Conservation (phyloP, 441 rosid species). For the Manihot esculenta region DNA sequence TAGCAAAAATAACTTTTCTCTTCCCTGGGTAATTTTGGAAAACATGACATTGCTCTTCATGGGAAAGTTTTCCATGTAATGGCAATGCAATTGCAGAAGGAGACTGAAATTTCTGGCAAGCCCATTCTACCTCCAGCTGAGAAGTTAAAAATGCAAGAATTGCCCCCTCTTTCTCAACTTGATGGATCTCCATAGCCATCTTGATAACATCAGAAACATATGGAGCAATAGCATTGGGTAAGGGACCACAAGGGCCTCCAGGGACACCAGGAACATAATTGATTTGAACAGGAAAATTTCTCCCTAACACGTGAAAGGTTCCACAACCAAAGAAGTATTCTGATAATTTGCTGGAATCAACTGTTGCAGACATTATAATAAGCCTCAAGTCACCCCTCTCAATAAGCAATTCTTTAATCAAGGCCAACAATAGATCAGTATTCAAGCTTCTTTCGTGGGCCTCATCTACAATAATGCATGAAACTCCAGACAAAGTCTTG, state of each 20-base stretch:
- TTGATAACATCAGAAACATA: slow-evolving; percentile 64
- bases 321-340: slow-evolving; percentile 65
- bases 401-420: slow-evolving; percentile 60
- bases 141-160: slow-evolving; percentile 92
- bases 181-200: slow-evolving; percentile 58
- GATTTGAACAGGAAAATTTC: slow-evolving; percentile 80
- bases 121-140: slow-evolving; percentile 91
- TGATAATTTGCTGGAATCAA: slow-evolving; percentile 76
- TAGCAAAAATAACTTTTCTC: slow-evolving; percentile 84
- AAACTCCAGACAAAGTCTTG: slow-evolving; percentile 65
- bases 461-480: slow-evolving; percentile 83
- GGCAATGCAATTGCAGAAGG: slow-evolving; percentile 65
- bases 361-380: slow-evolving; percentile 95
- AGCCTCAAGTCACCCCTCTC: slow-evolving; percentile 65
- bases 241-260: slow-evolving; percentile 33
- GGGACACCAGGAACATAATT: slow-evolving; percentile 51
- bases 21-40: slow-evolving; percentile 57
- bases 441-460: slow-evolving; percentile 97
- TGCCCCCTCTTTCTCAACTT: slow-evolving; percentile 65
- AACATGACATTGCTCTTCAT: slow-evolving; percentile 65
- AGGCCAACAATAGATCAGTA: slow-evolving; percentile 89
- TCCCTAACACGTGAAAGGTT: slow-evolving; percentile 58
- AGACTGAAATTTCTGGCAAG: slow-evolving; percentile 69
- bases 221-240: slow-evolving; percentile 41
- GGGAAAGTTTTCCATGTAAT: slow-evolving; percentile 81